A percentile compares a stretch with the other conserved stretches of the same genome.
phyloP scores from a whole-genome alignment of 495 filamentous ascomycete genomes.

The Usnea hakonensis region DNA sequence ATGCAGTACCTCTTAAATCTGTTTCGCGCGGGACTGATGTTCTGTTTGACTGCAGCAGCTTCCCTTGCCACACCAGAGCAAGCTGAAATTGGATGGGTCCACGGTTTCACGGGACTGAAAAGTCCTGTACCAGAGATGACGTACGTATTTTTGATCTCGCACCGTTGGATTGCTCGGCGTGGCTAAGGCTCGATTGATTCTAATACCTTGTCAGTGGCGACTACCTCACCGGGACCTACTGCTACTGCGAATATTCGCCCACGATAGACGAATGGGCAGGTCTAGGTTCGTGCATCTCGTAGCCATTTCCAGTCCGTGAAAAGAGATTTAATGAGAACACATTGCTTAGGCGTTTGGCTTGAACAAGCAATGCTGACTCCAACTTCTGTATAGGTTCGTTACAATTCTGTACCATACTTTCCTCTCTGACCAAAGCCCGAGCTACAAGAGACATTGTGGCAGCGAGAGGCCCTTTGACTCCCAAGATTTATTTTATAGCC shows the following conservation, averaged over 20 bases:
- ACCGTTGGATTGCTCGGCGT: background rate
- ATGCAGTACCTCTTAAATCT: background rate
- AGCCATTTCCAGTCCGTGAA: too few relatives aligned
- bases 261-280: background rate
- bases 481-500: too few relatives aligned
- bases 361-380: too few relatives aligned
- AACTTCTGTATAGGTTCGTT: too few relatives aligned
- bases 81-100: background rate
- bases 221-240: background rate
- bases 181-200: background rate
- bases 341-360: too few relatives aligned
- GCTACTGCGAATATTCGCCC: background rate
- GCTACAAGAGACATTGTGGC: too few relatives aligned
- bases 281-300: too few relatives aligned
- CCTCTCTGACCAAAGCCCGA: too few relatives aligned
- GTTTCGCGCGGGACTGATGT: background rate
- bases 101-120: background rate
- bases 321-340: too few relatives aligned
- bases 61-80: background rate
- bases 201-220: background rate
- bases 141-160: background rate
- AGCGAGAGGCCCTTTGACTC: too few relatives aligned
- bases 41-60: background rate
- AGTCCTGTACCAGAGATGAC: background rate
- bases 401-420: too few relatives aligned